Percentiles rank a stretch among this genome's conserved stretches.
Evolutionary conservation across 148 eudicot species (phyloP).

Genomic region (Bassia scoparia): DNA sequence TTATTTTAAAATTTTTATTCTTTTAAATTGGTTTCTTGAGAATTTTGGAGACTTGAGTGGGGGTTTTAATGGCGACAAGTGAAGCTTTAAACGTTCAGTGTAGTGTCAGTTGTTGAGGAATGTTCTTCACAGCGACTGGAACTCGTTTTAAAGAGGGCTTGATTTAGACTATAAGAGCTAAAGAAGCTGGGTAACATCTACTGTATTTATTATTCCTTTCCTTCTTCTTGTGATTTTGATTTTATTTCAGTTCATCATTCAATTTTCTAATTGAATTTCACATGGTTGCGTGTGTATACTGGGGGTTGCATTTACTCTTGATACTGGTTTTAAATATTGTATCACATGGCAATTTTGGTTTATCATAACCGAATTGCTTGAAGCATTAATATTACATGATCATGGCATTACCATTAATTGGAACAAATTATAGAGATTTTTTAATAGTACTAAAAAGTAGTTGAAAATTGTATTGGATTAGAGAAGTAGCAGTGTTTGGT

Average conservation of each 20-base stretch:
- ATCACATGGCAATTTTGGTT: neutral
- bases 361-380: too few species aligned
- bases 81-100: slow-evolving; percentile 58
- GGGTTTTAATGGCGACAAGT: slow-evolving; percentile 43
- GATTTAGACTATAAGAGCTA: slow-evolving; percentile 62
- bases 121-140: slow-evolving; percentile 82
- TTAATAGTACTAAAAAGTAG: neutral
- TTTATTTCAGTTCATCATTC: neutral
- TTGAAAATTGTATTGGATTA: neutral
- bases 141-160: slow-evolving; percentile 43
- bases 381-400: too few species aligned
- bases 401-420: neutral
- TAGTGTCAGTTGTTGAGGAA: slow-evolving; percentile 72
- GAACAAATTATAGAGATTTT: neutral
- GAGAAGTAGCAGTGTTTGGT: neutral
- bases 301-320: neutral
- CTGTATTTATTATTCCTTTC: too few species aligned
- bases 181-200: slow-evolving; percentile 58
- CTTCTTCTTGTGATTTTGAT: neutral
- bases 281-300: neutral
- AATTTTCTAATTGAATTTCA: neutral
- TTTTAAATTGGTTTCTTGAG: neutral
- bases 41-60: slow-evolving; percentile 26
- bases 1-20: neutral
- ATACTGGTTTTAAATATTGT: neutral